Evolutionary conservation across 495 filamentous ascomycete genomes (phyloP).

Genomic region (Corynascus novoguineensis): DNA sequence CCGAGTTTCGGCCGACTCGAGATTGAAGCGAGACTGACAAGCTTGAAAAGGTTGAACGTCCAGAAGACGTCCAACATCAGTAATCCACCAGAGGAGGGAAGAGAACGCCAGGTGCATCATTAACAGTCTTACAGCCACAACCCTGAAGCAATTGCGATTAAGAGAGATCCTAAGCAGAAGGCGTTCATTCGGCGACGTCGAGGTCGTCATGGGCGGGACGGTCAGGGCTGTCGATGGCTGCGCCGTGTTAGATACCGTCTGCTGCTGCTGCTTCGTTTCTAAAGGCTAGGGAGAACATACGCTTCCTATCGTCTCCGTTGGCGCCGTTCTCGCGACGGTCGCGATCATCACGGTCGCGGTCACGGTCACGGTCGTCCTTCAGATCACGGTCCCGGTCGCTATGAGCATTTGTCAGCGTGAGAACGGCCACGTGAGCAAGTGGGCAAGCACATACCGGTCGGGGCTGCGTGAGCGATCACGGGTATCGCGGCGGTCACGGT

Average conservation of each 20-base stretch:
- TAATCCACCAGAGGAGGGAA: constrained; percentile 18
- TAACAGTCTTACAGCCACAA: constrained; percentile 29
- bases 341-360: constrained; percentile 53
- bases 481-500: constrained; percentile 65
- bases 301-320: constrained; percentile 84
- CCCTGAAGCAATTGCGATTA: not conserved
- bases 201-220: constrained; percentile 89
- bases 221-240: constrained; percentile 62
- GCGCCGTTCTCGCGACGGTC: constrained; percentile 60
- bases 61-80: constrained; percentile 26
- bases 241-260: constrained; percentile 17
- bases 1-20: constrained; percentile 28
- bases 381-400: constrained; percentile 51
- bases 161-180: not conserved
- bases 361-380: constrained; percentile 50
- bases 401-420: constrained; percentile 2
- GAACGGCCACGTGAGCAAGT: constrained; percentile 30
- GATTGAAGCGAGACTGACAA: constrained; percentile 26
- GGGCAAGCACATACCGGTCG: constrained; percentile 54
- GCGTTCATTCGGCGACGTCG: constrained; percentile 78
- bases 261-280: constrained; percentile 5
- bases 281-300: constrained; percentile 43
- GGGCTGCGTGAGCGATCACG: constrained; percentile 71
- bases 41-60: constrained; percentile 9
- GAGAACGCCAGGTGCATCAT: constrained; percentile 10